Evolutionary conservation across 805 yeast genomes (phyloP).

Genomic region (Sugiyamaella americana): DNA sequence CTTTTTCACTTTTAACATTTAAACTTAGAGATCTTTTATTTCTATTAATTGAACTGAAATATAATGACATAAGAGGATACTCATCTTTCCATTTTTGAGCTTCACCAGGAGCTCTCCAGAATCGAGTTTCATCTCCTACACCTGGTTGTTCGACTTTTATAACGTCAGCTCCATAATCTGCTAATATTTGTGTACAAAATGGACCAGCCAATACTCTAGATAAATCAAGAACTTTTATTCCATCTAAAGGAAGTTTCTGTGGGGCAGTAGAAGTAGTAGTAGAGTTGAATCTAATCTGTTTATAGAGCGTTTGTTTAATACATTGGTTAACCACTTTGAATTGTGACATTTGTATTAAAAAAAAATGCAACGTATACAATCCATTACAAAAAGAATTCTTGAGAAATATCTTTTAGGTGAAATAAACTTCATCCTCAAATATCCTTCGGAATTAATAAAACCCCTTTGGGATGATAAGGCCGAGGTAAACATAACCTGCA

Average conservation of each 20-base stretch:
- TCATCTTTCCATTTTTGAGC: constrained; percentile 6
- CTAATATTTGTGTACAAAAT: constrained; percentile 34
- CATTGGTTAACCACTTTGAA: too few relatives aligned
- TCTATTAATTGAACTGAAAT: constrained; percentile 33
- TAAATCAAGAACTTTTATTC: constrained; percentile 33
- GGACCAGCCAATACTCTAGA: constrained; percentile 41
- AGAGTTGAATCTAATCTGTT: too few relatives aligned
- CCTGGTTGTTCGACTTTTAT: constrained; percentile 36
- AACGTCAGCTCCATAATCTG: constrained; percentile 38
- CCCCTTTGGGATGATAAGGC: too few relatives aligned
- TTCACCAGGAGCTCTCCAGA: constrained; percentile 37
- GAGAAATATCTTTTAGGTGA: too few relatives aligned
- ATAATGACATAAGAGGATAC: constrained; percentile 30
- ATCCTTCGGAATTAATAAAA: too few relatives aligned
- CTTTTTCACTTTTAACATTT: constrained; percentile 30
- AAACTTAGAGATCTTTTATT: constrained; percentile 34
- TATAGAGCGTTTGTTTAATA: too few relatives aligned
- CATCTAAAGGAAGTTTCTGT: constrained; percentile 30
- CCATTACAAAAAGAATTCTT: too few relatives aligned
- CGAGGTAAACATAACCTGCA: too few relatives aligned
- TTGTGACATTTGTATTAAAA: too few relatives aligned
- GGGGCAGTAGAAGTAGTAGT: too few relatives aligned
- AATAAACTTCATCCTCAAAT: too few relatives aligned
- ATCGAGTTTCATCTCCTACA: constrained; percentile 37
- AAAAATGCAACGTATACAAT: too few relatives aligned